Conservation (phyloP, 2,329 filamentous ascomycete genomes). For the Fusarium sp. region DNA sequence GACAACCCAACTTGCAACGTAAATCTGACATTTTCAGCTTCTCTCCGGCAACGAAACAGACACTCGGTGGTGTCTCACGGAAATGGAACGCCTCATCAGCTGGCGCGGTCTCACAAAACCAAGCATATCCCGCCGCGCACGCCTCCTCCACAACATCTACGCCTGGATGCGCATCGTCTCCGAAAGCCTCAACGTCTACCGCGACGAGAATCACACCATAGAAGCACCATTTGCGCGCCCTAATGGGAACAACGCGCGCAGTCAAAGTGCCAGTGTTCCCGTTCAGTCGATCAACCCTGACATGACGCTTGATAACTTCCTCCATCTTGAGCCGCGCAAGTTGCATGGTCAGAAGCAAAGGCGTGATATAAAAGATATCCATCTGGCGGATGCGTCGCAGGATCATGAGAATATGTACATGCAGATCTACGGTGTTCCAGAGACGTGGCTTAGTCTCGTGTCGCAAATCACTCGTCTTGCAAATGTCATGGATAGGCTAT, state of each 20-base stretch:
- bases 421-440: constrained; percentile 44
- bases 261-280: constrained; percentile 4
- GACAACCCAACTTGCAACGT: rapidly evolving
- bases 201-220: constrained; percentile 32
- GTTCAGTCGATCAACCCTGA: constrained; percentile 31
- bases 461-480: constrained; percentile 42
- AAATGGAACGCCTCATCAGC: constrained; percentile 43
- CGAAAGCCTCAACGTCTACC: constrained; percentile 37
- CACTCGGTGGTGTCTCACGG: constrained; percentile 37
- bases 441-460: constrained; percentile 44
- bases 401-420: constrained; percentile 45
- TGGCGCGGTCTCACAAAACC: constrained; percentile 39
- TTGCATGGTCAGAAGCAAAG: constrained; percentile 19
- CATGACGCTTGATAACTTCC: constrained; percentile 40
- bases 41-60: constrained; percentile 39
- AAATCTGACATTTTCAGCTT: neutral
- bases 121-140: constrained; percentile 39
- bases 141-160: constrained; percentile 41
- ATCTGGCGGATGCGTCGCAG: constrained; percentile 31
- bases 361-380: constrained; percentile 40
- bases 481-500: constrained; percentile 38
- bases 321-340: constrained; percentile 40
- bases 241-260: neutral
- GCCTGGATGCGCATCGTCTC: constrained; percentile 47
- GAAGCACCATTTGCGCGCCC: constrained; percentile 15